These are phyloP conservation scores for Parietichytrium sp. DNA, from an alignment of 108 stramenopile genomes.

Conservation along the genomic window DNA sequence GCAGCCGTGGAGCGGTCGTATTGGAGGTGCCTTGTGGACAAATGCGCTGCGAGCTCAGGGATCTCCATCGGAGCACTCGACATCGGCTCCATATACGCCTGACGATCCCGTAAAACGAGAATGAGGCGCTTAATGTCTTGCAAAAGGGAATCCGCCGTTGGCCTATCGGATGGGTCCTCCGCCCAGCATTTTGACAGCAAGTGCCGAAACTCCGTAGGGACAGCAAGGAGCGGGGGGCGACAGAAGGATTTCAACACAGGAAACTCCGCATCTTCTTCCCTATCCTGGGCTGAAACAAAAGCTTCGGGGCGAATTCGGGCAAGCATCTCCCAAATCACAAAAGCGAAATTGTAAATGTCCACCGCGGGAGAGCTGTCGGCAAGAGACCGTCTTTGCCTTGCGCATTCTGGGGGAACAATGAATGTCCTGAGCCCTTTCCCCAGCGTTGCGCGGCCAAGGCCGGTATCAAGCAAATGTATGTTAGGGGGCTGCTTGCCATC, in stretches of 20 bases:
- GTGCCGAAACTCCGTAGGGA: slow-evolving; percentile 10
- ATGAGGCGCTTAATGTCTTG: background rate
- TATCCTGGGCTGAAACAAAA: background rate
- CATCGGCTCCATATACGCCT: background rate
- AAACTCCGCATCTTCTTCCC: background rate
- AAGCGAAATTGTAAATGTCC: slow-evolving; percentile 6
- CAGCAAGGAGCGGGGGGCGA: slow-evolving; percentile 25
- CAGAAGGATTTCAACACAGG: too few relatives aligned
- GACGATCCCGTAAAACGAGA: background rate
- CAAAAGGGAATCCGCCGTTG: background rate
- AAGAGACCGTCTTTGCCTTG: too few relatives aligned
- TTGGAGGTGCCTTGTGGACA: background rate
- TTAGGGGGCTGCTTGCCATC: slow-evolving; percentile 12
- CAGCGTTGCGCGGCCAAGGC: background rate
- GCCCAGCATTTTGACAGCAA: background rate
- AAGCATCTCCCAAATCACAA: slow-evolving; percentile 30
- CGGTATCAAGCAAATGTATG: slow-evolving; percentile 9
- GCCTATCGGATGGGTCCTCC: background rate
- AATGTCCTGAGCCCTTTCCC: background rate
- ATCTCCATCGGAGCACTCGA: background rate
- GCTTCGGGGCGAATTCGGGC: background rate
- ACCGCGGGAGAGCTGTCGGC: background rate
- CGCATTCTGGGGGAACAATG: background rate
- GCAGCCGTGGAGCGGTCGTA: background rate
- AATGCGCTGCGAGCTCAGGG: background rate